Evolutionary conservation across 345 rosid genomes (phyloP).

Genomic region (Eucalyptus cloeziana): DNA sequence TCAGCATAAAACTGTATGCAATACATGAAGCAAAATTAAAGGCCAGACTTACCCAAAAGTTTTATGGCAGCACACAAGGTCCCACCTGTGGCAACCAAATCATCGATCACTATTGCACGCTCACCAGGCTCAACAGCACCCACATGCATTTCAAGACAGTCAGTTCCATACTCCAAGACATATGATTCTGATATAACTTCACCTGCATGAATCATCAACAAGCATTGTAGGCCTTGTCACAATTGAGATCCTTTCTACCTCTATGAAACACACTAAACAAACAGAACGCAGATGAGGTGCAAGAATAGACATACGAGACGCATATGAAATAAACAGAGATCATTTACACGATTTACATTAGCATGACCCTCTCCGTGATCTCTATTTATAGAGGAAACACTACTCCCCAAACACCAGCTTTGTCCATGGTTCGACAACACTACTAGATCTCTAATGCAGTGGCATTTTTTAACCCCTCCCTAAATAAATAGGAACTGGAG

Average conservation of each 20-base stretch:
- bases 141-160: constrained; percentile 74
- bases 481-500: not conserved
- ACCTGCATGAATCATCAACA: constrained; percentile 16
- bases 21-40: not conserved
- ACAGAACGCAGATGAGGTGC: not conserved
- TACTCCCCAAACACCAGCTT: not conserved
- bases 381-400: not conserved
- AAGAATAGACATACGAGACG: not conserved
- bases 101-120: constrained; percentile 63
- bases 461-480: not conserved
- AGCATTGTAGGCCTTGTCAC: not conserved
- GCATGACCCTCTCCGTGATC: not conserved
- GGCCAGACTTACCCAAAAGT: constrained; percentile 40
- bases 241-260: not conserved
- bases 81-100: constrained; percentile 88
- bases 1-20: not conserved
- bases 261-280: not conserved
- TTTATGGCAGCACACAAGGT: constrained; percentile 75
- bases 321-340: not conserved
- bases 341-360: not conserved
- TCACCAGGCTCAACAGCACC: constrained; percentile 64
- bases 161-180: constrained; percentile 82
- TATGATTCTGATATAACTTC: constrained; percentile 60
- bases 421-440: not conserved
- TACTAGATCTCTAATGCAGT: not conserved